phyloP scores from a whole-genome alignment of 2,329 filamentous ascomycete species.

The Fragosphaeria purpurea region DNA sequence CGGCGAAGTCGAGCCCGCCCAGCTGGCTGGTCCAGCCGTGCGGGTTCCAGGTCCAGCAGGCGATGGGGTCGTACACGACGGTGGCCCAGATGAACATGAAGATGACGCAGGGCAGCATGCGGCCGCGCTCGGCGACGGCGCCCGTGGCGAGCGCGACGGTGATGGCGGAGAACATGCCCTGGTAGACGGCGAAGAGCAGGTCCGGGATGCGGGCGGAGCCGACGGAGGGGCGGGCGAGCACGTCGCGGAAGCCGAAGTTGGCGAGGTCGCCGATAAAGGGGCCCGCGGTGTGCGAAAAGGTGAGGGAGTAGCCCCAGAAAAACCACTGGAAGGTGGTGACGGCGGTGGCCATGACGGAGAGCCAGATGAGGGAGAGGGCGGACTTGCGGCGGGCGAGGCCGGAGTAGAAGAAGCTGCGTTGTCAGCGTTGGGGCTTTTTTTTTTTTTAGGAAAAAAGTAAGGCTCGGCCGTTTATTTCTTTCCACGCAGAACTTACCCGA shows the following conservation, averaged over 20 bases:
- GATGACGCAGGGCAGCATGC: slow-evolving; percentile 49
- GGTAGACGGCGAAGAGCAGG: slow-evolving; percentile 75
- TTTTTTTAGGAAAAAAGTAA: too few relatives aligned
- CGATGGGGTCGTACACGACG: slow-evolving; percentile 62
- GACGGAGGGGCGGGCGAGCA: slow-evolving; percentile 65
- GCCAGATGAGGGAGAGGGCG: slow-evolving; percentile 80
- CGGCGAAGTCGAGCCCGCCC: slow-evolving; percentile 64
- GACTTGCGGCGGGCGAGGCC: slow-evolving; percentile 83
- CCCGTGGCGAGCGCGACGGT: slow-evolving; percentile 64
- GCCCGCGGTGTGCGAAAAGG: slow-evolving; percentile 69
- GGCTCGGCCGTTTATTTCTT: too few relatives aligned
- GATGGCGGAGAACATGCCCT: slow-evolving; percentile 81
- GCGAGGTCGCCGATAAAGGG: slow-evolving; percentile 67
- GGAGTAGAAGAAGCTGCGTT: slow-evolving; percentile 71
- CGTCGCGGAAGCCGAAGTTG: slow-evolving; percentile 71
- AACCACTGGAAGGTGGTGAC: slow-evolving; percentile 91
- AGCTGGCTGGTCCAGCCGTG: slow-evolving; percentile 62
- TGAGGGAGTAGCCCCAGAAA: slow-evolving; percentile 80
- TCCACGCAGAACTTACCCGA: slow-evolving; percentile 59
- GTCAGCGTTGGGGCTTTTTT: not conserved
- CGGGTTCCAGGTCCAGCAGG: slow-evolving; percentile 69
- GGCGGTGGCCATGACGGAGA: slow-evolving; percentile 76
- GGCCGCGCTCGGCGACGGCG: slow-evolving; percentile 50
- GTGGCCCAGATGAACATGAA: slow-evolving; percentile 65
- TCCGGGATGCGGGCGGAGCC: slow-evolving; percentile 67